These are phyloP conservation scores for Aspergillus sp. DNA, from an alignment of 2,329 filamentous ascomycete species.

Conservation along the genomic window DNA sequence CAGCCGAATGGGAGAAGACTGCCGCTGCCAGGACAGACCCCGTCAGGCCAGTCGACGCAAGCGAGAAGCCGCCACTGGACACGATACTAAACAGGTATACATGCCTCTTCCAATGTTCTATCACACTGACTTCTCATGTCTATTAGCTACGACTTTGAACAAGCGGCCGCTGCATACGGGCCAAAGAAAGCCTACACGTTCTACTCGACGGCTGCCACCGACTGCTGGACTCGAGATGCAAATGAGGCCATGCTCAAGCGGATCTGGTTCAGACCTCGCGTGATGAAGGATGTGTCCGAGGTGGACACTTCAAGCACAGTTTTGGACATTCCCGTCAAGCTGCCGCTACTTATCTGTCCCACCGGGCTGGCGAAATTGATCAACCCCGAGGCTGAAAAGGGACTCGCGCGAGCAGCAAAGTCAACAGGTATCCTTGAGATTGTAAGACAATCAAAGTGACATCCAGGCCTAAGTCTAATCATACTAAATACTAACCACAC, in stretches of 20 bases:
- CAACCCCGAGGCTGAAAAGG: slow-evolving; percentile 77
- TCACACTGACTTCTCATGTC: neutral
- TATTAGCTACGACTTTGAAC: slow-evolving; percentile 44
- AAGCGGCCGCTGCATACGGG: slow-evolving; percentile 66
- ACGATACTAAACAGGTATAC: slow-evolving; percentile 43
- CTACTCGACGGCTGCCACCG: slow-evolving; percentile 47
- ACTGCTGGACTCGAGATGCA: slow-evolving; percentile 40
- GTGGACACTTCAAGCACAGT: slow-evolving; percentile 56
- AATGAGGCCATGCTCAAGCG: slow-evolving; percentile 42
- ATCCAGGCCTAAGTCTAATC: neutral
- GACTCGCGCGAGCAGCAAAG: slow-evolving; percentile 53
- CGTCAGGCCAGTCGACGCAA: neutral
- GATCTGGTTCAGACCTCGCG: slow-evolving; percentile 49
- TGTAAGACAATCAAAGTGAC: slow-evolving; percentile 32
- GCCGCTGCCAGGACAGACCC: neutral
- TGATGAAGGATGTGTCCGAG: slow-evolving; percentile 41
- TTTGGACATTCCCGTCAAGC: slow-evolving; percentile 66
- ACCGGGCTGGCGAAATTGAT: slow-evolving; percentile 85
- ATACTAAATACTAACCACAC: slow-evolving; percentile 38
- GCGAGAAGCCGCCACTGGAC: slow-evolving; percentile 44
- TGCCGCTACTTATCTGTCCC: slow-evolving; percentile 79
- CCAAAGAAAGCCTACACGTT: slow-evolving; percentile 92
- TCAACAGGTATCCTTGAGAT: slow-evolving; percentile 56
- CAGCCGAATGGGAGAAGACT: neutral
- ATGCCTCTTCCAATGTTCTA: too few species aligned